Evolutionary conservation across 208 protist species (phyloP), one percentile per base, ranked within the genome.

Genomic region (Leishmania lainsoni): DNA sequence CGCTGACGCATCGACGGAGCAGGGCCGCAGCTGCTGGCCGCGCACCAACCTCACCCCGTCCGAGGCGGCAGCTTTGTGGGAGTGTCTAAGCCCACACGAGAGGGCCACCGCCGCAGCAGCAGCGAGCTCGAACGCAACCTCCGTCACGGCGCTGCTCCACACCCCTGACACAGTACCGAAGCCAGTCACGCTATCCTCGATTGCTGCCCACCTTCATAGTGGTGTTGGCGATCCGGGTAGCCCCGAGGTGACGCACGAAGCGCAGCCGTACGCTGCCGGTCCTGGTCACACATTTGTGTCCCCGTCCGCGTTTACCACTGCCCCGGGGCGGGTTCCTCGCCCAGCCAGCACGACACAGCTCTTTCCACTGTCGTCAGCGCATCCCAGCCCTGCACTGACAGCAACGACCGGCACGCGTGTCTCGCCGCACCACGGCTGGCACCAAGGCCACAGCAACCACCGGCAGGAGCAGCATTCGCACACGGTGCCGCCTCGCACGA

Each of bases 141-240:
- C 35, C 5, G 54, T 10, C 29, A 5, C 32, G 16, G 73, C 74
- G 6, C 74, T 84, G 71, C 59, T 80, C 58, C 76, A 16, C 45
- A 84, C 81, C 26, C 81, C 81, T 4, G 75, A 77, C 59, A 84
- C 81, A 12, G 76, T 84, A 0, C 48, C 75, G n/a, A 84, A 84
- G 59, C 58, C 81, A 1, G 81, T 84, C 32, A 76, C 71, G 2
- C 81, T 84, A 16, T 84, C 81, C 59, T 84, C 81, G 14, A 84
- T 84, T 51, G 81, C 81, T 45, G 49, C 76, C 3, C 81, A 80
- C 35, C 76, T 84, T 42, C 81, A 84, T n/a, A 71, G 76, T 3
- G 74, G 66, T 6, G 71, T 59, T 3, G 49, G 51, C 49, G 75
- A 79, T 35, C 39, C 45, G n/a, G 29, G 26, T 35, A 45, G 48